These are phyloP conservation scores for Microsporum audouinii DNA, from an alignment of 2,329 filamentous ascomycete genomes.

Conservation along the genomic window DNA sequence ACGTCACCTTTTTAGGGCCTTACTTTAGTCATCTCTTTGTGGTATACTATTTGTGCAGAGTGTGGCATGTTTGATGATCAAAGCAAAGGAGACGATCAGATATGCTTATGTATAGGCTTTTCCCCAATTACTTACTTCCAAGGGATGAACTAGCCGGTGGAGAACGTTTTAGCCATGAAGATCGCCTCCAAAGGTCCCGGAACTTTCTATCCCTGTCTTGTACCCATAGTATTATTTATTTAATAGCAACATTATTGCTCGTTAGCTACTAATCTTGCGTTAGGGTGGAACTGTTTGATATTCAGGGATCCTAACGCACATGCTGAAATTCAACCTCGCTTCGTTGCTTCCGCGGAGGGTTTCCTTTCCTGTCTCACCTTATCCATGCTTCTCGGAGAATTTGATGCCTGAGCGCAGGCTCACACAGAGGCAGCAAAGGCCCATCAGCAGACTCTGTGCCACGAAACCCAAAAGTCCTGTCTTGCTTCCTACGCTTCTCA, in stretches of 20 bases:
- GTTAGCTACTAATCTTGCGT: not conserved
- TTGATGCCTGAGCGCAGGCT: not conserved
- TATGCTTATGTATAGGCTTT: not conserved
- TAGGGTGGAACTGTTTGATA: not conserved
- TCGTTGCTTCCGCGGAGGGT: not conserved
- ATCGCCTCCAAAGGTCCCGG: not conserved
- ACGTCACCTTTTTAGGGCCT: not conserved
- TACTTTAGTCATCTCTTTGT: not conserved
- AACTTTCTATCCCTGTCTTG: not conserved
- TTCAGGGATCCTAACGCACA: not conserved
- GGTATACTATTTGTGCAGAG: not conserved
- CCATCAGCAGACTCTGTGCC: not conserved
- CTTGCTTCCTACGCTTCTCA: not conserved
- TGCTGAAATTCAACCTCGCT: not conserved
- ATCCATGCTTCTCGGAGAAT: not conserved
- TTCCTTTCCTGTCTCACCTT: not conserved
- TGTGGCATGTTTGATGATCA: not conserved
- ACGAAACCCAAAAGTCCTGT: not conserved
- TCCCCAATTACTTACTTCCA: not conserved
- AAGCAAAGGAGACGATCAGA: not conserved
- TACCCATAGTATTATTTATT: not conserved
- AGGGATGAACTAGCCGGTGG: not conserved
- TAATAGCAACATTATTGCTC: not conserved
- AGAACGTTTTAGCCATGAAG: not conserved
- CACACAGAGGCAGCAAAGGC: not conserved